Evolutionary conservation across 176 grass and related monocot genomes (phyloP).

Genomic region (Eleusine coracana): DNA sequence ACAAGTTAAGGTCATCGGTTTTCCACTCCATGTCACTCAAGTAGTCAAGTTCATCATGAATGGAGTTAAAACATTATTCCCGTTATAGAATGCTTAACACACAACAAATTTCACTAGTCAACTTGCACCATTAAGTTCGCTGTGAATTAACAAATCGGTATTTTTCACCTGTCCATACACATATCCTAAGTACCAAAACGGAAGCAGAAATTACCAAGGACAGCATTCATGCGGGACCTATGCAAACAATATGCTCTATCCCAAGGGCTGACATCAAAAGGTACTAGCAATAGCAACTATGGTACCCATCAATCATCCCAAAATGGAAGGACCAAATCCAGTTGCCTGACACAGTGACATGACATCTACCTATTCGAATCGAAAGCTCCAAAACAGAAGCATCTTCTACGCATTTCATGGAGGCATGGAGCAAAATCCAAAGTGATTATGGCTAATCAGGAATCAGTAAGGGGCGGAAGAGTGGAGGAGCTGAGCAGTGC

Average conservation of each 20-base stretch:
- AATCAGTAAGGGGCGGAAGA: neutral
- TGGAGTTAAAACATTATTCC: neutral
- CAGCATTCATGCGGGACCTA: neutral
- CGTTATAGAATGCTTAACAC: neutral
- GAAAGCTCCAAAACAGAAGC: conserved; percentile 15
- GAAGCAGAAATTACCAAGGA: neutral
- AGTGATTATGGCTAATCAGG: neutral
- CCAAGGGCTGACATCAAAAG: neutral
- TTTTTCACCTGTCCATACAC: neutral
- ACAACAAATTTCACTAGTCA: neutral
- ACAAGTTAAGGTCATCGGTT: neutral
- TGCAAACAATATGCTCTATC: conserved; percentile 23
- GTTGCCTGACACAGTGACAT: neutral
- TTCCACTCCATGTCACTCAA: conserved; percentile 8
- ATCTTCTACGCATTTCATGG: neutral
- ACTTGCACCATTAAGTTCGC: neutral
- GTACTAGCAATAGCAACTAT: neutral
- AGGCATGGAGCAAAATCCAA: conserved; percentile 1
- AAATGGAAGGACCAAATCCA: conserved; percentile 39
- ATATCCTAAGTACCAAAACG: neutral
- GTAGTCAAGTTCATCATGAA: neutral
- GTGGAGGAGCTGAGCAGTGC: no score
- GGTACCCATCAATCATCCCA: neutral
- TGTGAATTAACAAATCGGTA: neutral
- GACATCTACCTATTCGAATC: neutral